These are phyloP conservation scores for Meripilus lineatus DNA, from an alignment of 1,284 basidiomycete species.

Conservation along the genomic window DNA sequence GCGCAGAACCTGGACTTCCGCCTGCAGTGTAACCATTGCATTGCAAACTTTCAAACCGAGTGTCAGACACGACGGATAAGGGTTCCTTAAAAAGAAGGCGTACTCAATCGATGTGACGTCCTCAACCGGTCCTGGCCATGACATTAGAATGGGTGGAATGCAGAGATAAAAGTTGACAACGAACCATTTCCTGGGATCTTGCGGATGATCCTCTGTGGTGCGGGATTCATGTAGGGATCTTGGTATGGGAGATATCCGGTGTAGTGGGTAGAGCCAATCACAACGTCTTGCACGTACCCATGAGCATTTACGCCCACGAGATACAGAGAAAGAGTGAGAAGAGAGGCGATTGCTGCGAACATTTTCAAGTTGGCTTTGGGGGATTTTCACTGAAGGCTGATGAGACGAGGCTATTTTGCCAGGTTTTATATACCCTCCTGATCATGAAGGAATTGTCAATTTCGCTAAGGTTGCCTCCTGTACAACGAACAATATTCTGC, in stretches of 20 bases:
- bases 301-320: too few species aligned
- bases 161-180: conserved; percentile 16
- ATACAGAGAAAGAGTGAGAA: too few species aligned
- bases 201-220: conserved; percentile 41
- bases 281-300: conserved; percentile 33
- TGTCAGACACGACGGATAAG: neutral
- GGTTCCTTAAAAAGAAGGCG: conserved; percentile 3
- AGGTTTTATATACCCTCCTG: too few species aligned
- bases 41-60: conserved; percentile 28
- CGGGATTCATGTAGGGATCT: conserved; percentile 34
- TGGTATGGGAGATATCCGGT: conserved; percentile 33
- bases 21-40: conserved; percentile 39
- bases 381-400: too few species aligned
- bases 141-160: conserved; percentile 22
- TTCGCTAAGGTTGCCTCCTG: too few species aligned
- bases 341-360: too few species aligned
- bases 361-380: too few species aligned
- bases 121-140: conserved; percentile 16
- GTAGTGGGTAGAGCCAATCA: conserved; percentile 24
- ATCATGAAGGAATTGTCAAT: too few species aligned
- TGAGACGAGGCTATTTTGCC: too few species aligned
- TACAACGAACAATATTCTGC: too few species aligned
- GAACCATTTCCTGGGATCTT: conserved; percentile 42
- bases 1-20: conserved; percentile 32
- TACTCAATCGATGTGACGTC: conserved; percentile 28